phyloP scores from a whole-genome alignment of 345 rosid species.

The Citrus glauca region DNA sequence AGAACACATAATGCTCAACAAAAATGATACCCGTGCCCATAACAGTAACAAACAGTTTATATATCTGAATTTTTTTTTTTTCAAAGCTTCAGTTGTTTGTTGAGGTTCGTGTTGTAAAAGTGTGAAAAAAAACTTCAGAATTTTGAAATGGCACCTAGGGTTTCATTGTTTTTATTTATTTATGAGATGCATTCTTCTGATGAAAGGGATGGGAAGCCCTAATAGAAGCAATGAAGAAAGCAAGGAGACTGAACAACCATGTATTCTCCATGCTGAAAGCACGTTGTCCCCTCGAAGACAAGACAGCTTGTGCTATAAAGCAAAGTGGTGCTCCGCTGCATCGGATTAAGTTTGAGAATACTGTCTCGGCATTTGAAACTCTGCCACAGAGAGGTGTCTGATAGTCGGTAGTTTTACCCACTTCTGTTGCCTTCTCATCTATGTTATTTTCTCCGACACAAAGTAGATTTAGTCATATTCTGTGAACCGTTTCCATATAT shows the following conservation, averaged over 20 bases:
- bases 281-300: conserved; percentile 94
- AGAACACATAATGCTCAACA: background rate
- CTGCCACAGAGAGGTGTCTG: conserved; percentile 84
- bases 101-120: background rate
- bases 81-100: background rate
- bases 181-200: background rate
- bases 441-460: background rate
- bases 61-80: background rate
- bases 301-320: conserved; percentile 91
- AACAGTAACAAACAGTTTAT: background rate
- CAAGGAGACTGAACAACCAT: conserved; percentile 90
- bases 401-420: conserved; percentile 1
- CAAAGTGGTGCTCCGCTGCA: conserved; percentile 95
- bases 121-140: too few relatives aligned
- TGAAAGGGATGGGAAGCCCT: conserved; percentile 84
- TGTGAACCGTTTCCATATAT: background rate
- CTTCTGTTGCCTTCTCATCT: background rate
- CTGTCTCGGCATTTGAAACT: conserved; percentile 95
- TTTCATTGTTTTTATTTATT: background rate
- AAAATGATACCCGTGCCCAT: too few relatives aligned
- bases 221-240: conserved; percentile 96
- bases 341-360: conserved; percentile 87
- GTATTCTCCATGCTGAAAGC: conserved; percentile 99
- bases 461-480: background rate
- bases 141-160: background rate